Base-by-base conservation (phyloP, 306 rosid genomes). In the Hippophae rhamnoides region DNA sequence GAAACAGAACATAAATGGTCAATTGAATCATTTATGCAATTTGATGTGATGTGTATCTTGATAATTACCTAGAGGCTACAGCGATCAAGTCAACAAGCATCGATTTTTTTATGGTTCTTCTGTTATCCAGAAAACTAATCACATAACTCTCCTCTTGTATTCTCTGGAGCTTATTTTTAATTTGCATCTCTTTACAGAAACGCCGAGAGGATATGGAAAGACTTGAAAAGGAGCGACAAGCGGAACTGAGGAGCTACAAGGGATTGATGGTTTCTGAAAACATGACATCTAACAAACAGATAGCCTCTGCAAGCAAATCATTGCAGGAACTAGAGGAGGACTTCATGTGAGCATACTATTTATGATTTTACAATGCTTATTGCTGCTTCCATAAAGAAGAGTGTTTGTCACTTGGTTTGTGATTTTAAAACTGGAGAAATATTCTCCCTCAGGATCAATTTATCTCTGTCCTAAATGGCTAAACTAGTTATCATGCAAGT, bases 301-400 rank as follows among this genome's bases (percentile, higher is more conserved):
- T 85, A 66, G 98, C 84, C 12, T 76, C 89, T 5, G 75, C 84
- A 56, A 85, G 76, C 86, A 90, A 87, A 76, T 83, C 98, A 26
- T 56, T 90, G 79, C 96, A 90, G 72, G 98, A 87, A 76, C 72
- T 90, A 72, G 98, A 90, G 74, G 98, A 90, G 2, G 98, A 90
- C 72, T 90, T 90, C 80, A 87, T 90, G 96, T 90, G 72, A 87
- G 63, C 51, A 26, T 56, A 26, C 13, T 43, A 6, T 50, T 47
- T 48, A 38, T 41, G 3, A 38, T 26, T 43, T 46, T 38, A 10
- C 52, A 58, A 55, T 13, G 51, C 25, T 10, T 41, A 18, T 49
- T 44, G 25, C 52, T 18, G 62, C 65, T 31, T n/a, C 46, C 10
- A 5, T 12, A 40, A 71, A 43, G 44, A 65, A 40, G 40, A 9